These are phyloP conservation scores for Citrus sp. DNA, from an alignment of 345 rosid species.

Conservation along the genomic window DNA sequence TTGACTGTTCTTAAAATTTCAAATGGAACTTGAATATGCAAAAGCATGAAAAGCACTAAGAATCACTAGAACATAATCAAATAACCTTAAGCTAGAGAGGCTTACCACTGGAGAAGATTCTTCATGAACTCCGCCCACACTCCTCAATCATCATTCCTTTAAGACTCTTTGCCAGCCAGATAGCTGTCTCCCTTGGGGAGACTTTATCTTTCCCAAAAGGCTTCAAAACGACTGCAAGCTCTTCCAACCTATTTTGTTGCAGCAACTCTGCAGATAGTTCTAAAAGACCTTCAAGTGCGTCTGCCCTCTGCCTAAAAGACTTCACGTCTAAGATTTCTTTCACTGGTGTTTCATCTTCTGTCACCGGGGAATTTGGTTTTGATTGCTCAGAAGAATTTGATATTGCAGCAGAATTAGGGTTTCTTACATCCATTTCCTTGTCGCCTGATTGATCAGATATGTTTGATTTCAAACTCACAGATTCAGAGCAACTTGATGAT, in stretches of 20 bases:
- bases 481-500: constrained; percentile 46
- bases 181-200: constrained; percentile 97
- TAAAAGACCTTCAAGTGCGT: constrained; percentile 93
- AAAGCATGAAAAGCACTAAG: constrained; percentile 14
- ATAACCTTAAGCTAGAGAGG: not conserved
- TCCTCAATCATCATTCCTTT: constrained; percentile 97
- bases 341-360: constrained; percentile 55
- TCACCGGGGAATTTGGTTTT: constrained; percentile 32
- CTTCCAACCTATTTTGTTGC: constrained; percentile 80
- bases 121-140: constrained; percentile 47
- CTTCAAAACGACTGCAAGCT: constrained; percentile 86
- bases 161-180: constrained; percentile 93
- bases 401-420: constrained; percentile 24
- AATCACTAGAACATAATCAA: constrained; percentile 9
- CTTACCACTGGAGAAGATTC: constrained; percentile 26
- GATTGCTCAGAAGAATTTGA: constrained; percentile 40
- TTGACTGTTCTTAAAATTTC: constrained; percentile 12
- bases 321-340: constrained; percentile 76
- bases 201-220: constrained; percentile 97
- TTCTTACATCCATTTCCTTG: constrained; percentile 46
- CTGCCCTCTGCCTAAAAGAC: constrained; percentile 95
- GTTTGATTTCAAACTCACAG: constrained; percentile 33
- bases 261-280: constrained; percentile 93
- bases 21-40: constrained; percentile 14
- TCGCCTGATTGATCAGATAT: constrained; percentile 35